Evolutionary conservation across 306 rosid species (phyloP), one percentile per base, ranked within the genome.

Genomic region (Quercus gilva): DNA sequence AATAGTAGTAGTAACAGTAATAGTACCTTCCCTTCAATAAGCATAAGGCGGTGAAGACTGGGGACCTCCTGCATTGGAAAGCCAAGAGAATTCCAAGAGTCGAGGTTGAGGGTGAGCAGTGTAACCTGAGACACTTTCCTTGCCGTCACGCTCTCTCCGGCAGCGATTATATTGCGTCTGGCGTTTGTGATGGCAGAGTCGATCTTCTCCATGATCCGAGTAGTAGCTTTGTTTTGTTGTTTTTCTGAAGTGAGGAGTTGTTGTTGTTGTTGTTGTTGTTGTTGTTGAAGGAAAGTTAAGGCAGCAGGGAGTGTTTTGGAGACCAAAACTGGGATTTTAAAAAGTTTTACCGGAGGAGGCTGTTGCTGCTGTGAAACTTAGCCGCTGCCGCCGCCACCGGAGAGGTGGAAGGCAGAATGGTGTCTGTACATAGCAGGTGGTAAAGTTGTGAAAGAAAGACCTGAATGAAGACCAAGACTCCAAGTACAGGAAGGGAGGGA

Each of bases 31-130:
- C 90, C 97, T 85, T 94, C 94, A 43, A 52, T 76, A 49, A 75
- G 59, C 74, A 91, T 84, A 31, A 94, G 87, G 64, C 85, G 85
- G 31, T 83, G 59, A 70, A 94, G 91, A 23, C 90, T 81, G 5
- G 94, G 92, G 74, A 94, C 89, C 71, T 89, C 89, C 85, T 90
- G 99, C 94, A 94, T 90, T 64, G 81, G 83, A 31, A 90, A 73
- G 56, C 92, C 97, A 64, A 94, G 55, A 21, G 90, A 69, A 58
- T 69, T 77, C 97, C 91, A 94, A 0, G 88, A 86, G 82, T 92
- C 96, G 37, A 84, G 87, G 73, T 90, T 83, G 25, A 92, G 94
- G 49, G 52, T 83, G 70, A 81, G 28, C 3, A 94, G 79, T 23
- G 92, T 85, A 4, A 79, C 84, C 84, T 90, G 94, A 37, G 90